These are phyloP conservation scores for Heimioporus sp. DNA, from an alignment of 768 basidiomycete genomes.

Conservation along the genomic window DNA sequence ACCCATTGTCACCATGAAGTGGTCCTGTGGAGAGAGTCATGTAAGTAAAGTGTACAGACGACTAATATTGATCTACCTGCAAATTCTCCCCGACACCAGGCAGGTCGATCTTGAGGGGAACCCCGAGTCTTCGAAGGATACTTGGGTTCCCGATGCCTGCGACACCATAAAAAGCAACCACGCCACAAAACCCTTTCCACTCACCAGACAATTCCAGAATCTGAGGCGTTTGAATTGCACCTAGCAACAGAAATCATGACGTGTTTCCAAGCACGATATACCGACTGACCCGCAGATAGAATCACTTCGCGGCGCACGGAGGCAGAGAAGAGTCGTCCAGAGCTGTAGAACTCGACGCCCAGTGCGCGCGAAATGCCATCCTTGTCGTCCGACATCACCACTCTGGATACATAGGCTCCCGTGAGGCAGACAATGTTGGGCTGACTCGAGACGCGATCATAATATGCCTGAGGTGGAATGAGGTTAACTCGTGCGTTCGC, in stretches of 20 bases:
- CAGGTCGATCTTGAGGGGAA: slow-evolving; percentile 30
- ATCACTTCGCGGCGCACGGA: neutral
- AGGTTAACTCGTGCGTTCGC: too few species aligned
- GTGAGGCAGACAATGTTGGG: slow-evolving; percentile 24
- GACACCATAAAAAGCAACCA: neutral
- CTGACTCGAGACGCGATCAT: too few species aligned
- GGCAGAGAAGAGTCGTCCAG: slow-evolving; percentile 14
- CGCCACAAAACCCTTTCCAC: too few species aligned
- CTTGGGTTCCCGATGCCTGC: slow-evolving; percentile 13
- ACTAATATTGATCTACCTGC: slow-evolving; percentile 8
- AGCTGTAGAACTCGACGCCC: slow-evolving; percentile 21
- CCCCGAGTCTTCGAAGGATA: slow-evolving; percentile 2
- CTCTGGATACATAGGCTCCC: slow-evolving; percentile 23
- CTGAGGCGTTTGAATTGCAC: slow-evolving; percentile 34
- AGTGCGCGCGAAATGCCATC: slow-evolving; percentile 6
- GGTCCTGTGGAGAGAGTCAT: slow-evolving; percentile 4
- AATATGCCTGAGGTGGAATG: too few species aligned
- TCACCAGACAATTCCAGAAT: slow-evolving; percentile 26
- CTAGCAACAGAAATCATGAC: slow-evolving; percentile 2
- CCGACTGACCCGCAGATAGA: slow-evolving; percentile 13
- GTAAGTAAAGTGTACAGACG: too few species aligned
- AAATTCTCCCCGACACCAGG: slow-evolving; percentile 36
- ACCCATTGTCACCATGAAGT: slow-evolving; percentile 9
- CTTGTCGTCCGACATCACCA: slow-evolving; percentile 10
- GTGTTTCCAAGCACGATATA: neutral